Evolutionary conservation across 2,329 filamentous ascomycete species (phyloP).

Genomic region (Paecilomyces sp.): DNA sequence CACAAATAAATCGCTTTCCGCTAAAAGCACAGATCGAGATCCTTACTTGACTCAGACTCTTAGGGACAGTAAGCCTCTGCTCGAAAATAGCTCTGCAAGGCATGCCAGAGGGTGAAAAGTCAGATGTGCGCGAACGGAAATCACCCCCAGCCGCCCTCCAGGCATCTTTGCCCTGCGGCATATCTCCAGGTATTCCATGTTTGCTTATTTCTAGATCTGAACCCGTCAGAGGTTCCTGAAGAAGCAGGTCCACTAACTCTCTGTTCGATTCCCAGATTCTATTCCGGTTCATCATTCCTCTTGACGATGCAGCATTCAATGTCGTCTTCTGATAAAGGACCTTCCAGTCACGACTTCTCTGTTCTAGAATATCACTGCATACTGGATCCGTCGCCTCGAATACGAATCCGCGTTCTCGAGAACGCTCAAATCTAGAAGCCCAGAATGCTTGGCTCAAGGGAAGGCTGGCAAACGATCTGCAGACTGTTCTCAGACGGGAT

Average conservation of each 20-base stretch:
- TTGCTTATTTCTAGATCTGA: not conserved
- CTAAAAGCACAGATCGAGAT: conserved; percentile 9
- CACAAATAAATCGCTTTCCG: conserved; percentile 7
- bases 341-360: conserved; percentile 15
- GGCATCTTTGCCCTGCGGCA: not conserved
- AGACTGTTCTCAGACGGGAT: conserved; percentile 7
- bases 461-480: conserved; percentile 14
- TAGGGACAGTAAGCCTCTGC: conserved; percentile 5
- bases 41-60: conserved; percentile 4
- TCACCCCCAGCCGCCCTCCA: conserved; percentile 9
- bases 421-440: conserved; percentile 12
- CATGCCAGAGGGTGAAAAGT: conserved; percentile 3
- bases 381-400: conserved; percentile 8
- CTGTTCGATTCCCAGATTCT: conserved; percentile 10
- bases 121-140: not conserved
- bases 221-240: conserved; percentile 1
- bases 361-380: not conserved
- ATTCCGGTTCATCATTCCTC: conserved; percentile 8
- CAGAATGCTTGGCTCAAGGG: conserved; percentile 12
- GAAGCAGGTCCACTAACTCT: conserved; percentile 9
- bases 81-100: conserved; percentile 8
- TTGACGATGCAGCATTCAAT: not conserved
- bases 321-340: conserved; percentile 10
- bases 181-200: conserved; percentile 1
- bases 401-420: conserved; percentile 10